Percentiles rank a stretch among this genome's conserved stretches.
phyloP scores from a whole-genome alignment of 202 grass and related monocot species.

The Digitaria exilis region DNA sequence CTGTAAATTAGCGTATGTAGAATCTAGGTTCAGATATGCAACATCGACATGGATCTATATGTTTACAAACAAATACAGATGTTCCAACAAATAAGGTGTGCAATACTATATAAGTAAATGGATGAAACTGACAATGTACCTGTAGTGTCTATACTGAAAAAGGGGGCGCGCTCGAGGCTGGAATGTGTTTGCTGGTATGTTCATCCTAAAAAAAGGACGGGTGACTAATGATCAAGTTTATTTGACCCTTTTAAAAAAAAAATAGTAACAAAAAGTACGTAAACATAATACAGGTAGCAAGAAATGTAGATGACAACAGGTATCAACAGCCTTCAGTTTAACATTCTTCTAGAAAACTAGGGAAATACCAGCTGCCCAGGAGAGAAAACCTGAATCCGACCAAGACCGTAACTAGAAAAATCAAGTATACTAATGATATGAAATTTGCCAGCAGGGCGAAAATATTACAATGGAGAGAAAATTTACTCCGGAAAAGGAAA shows the following conservation, averaged over 20 bases:
- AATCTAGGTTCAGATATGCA: slow-evolving; percentile 26
- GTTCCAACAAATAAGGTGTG: slow-evolving; percentile 11
- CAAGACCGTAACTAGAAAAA: slow-evolving; percentile 13
- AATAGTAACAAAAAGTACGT: slow-evolving; percentile 1
- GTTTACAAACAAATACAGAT: not conserved
- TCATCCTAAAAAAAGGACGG: slow-evolving; percentile 54
- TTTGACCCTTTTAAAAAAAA: not conserved
- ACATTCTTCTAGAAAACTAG: not conserved
- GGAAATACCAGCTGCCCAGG: not conserved
- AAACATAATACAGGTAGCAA: not conserved
- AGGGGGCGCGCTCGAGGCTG: slow-evolving; percentile 87
- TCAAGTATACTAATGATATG: no score
- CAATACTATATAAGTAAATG: slow-evolving; percentile 21
- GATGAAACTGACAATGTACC: slow-evolving; percentile 56
- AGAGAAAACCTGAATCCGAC: not conserved
- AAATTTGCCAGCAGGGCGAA: not conserved
- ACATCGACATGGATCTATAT: not conserved
- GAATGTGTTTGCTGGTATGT: slow-evolving; percentile 86
- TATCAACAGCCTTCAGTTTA: slow-evolving; percentile 10
- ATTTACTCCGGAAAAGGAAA: not conserved
- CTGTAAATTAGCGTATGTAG: not conserved
- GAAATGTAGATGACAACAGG: slow-evolving; percentile 1
- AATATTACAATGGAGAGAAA: not conserved
- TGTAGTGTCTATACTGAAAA: slow-evolving; percentile 98
- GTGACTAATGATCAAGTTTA: slow-evolving; percentile 31